Evolutionary conservation across 345 rosid species (phyloP), one percentile per base, ranked within the genome.

Genomic region (Angophora floribunda): DNA sequence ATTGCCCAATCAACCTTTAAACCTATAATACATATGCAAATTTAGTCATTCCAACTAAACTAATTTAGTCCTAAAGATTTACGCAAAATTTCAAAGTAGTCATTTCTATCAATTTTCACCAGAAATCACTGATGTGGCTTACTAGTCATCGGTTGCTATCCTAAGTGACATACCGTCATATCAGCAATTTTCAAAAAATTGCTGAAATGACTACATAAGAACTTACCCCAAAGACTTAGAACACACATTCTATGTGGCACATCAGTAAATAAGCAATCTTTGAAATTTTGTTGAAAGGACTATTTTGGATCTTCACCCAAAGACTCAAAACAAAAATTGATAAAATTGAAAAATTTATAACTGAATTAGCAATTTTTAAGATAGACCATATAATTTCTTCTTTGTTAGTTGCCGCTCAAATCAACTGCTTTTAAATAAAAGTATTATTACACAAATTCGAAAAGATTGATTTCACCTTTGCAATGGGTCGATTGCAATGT

Each of bases 101-200:
- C 0, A 0, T 8, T 67, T 16, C 6, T 0, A 0, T 32, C 1
- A 16, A 7, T 67, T 15, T 67, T 67, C 45, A 1, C 4, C 45
- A 32, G 32, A 36, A 32, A 67, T 67, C 6, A 36, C 41, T 36
- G 41, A 36, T 4, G 41, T 36, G 41, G 41, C 41, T 36, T 36
- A 36, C 41, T 36, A 36, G 41, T 36, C 4, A 36, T 36, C 41
- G 41, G 2, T 3, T 61, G 15, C 11, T 6, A 7, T 3, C 11
- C 22, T 30, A 67, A 11, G 4, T 67, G 45, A 1, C 21, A 4
- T 15, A 67, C 9, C 41, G 4, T 12, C 21, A 15, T 67, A 17
- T 67, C 2, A 17, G 45, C 3, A 32, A 67, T 67, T 4, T 32
- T 17, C 45, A 67, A 16, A 16, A 26, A 26, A 36, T 5, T 26